phyloP scores from a whole-genome alignment of 495 filamentous ascomycete species.

The Talaromyces thailandensis region DNA sequence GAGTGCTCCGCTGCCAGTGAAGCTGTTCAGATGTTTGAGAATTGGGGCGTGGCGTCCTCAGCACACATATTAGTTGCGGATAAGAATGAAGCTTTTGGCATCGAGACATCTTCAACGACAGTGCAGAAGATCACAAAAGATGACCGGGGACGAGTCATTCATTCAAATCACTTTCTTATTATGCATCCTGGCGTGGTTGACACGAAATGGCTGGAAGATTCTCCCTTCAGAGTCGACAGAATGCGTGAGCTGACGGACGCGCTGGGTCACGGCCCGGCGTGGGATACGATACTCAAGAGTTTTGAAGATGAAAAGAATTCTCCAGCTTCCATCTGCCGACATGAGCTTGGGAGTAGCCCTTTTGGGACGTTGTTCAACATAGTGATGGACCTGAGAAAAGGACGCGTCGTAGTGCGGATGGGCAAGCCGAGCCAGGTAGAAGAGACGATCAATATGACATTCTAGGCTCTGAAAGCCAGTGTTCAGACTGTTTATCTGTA shows the following conservation, averaged over 20 bases:
- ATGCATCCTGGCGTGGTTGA: neutral
- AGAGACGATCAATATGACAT: neutral
- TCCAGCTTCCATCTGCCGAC: neutral
- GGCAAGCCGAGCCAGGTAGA: neutral
- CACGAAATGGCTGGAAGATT: slow-evolving; percentile 1
- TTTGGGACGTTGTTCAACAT: slow-evolving; percentile 5
- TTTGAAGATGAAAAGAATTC: slow-evolving; percentile 4
- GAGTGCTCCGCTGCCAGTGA: slow-evolving; percentile 43
- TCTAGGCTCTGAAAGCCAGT: neutral
- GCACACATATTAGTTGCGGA: slow-evolving; percentile 57
- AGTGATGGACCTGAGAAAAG: neutral
- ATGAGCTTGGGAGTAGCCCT: neutral
- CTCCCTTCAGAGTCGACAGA: neutral
- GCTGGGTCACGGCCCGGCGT: neutral
- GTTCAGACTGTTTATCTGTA: neutral
- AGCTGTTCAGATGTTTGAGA: slow-evolving; percentile 37
- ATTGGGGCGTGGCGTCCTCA: slow-evolving; percentile 49
- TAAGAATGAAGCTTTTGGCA: slow-evolving; percentile 47
- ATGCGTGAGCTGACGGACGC: neutral
- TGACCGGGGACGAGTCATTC: slow-evolving; percentile 31
- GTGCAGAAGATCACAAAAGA: neutral
- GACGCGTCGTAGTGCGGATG: neutral
- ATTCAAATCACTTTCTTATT: slow-evolving; percentile 53
- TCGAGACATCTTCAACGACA: slow-evolving; percentile 41
- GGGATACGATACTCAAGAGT: neutral